Evolutionary conservation across 768 basidiomycete species (phyloP), one percentile per base, ranked within the genome.

Genomic region (Pulveroboletus sp.): DNA sequence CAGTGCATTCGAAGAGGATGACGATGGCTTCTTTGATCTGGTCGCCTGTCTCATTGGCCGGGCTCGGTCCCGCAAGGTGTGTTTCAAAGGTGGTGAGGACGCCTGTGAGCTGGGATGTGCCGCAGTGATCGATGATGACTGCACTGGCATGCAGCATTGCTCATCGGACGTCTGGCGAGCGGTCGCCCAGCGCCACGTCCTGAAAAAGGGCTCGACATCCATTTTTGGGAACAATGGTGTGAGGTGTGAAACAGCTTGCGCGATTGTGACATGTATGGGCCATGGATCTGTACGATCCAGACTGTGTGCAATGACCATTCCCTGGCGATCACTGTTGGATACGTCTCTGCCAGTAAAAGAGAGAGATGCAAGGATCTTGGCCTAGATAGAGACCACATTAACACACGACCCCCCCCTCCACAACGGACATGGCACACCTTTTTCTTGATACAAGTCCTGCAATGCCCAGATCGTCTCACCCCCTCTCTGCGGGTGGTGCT

Each of bases 261-360:
- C 85, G 42, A 85, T 74, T 6, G 95, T 91, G 6, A 88, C 72
- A 17, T 97, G 80, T 17, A 85, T 75, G 38, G 83, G 78, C 89
- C 89, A 98, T 6, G 94, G 95, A 69, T 99, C 97, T 9, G 80
- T 70, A 21, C 87, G 81, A 58, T 91, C 87, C n/a, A 97, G 70
- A 34, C 85, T 94, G 57, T 84, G 80, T 17, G 89, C 82, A 42
- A 95, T 85, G 43, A 98, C 78, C 89, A 98, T 95, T 14, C 97
- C 97, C 92, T 94, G 52, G n/a, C n/a, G n/a, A n/a, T n/a, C n/a
- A n/a, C n/a, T n/a, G n/a, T n/a, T n/a, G n/a, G n/a, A n/a, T n/a
- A n/a, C n/a, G n/a, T n/a, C n/a, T n/a, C n/a, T n/a, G n/a, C n/a
- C 5, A 6, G 16, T 35, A n/a, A 33, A 21, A 2, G 37, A 5